Percentiles rank a stretch among this genome's conserved stretches.
These are phyloP conservation scores for Phytophthora cryptogea DNA, from an alignment of 352 stramenopile species.

Conservation along the genomic window DNA sequence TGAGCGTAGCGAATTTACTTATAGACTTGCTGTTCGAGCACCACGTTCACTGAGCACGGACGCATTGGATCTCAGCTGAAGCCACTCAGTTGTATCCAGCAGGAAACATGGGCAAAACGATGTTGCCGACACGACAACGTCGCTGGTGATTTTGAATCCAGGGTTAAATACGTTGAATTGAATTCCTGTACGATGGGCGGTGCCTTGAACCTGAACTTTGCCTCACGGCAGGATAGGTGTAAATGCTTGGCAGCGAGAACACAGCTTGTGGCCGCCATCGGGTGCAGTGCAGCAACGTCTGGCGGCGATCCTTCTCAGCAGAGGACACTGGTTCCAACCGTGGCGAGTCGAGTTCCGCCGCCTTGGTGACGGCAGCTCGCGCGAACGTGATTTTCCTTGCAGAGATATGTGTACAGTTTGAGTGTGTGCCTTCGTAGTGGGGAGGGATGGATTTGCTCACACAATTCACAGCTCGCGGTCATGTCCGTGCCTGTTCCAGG, in stretches of 20 bases:
- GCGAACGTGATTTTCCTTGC: slow-evolving; percentile 22
- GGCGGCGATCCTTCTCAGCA: slow-evolving; percentile 6
- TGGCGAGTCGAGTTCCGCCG: slow-evolving; percentile 2
- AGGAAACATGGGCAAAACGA: not conserved
- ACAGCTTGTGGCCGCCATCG: slow-evolving; percentile 9
- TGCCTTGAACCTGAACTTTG: slow-evolving; percentile 17
- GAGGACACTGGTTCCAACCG: not conserved
- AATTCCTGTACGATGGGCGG: slow-evolving; percentile 13
- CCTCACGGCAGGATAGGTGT: slow-evolving; percentile 16
- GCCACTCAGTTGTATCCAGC: not conserved
- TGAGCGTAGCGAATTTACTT: too few relatives aligned
- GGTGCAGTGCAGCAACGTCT: slow-evolving; percentile 6
- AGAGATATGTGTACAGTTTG: slow-evolving; percentile 16
- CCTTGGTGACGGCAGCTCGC: slow-evolving; percentile 3
- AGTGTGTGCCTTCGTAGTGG: slow-evolving; percentile 21
- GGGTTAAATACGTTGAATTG: slow-evolving; percentile 26
- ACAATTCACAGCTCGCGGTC: slow-evolving; percentile 13
- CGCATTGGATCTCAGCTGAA: slow-evolving; percentile 5
- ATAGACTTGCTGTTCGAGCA: slow-evolving; percentile 5
- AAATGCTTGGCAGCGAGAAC: slow-evolving; percentile 1
- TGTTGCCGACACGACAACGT: slow-evolving; percentile 4
- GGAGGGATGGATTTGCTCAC: slow-evolving; percentile 2
- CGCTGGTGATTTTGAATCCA: slow-evolving; percentile 12
- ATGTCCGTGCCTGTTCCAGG: slow-evolving; percentile 22
- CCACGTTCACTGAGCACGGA: not conserved